Percentiles rank a stretch among this genome's conserved stretches.
Evolutionary conservation across 192 early-diverging fungal species (phyloP).

Genomic region (Gonapodya sp.): DNA sequence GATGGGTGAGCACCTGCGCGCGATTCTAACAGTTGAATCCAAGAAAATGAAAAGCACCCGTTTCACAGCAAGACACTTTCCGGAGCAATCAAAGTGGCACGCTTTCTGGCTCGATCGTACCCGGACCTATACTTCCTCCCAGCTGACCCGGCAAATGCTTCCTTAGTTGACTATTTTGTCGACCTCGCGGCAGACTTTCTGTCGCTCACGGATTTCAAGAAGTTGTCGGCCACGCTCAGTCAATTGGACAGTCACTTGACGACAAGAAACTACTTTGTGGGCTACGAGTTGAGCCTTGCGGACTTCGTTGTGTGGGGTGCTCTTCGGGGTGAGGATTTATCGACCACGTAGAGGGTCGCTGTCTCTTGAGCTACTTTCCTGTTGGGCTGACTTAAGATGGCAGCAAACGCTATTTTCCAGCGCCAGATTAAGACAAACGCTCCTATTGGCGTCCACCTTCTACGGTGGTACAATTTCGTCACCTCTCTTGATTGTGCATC

Average conservation of each 20-base stretch:
- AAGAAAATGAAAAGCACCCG: background rate
- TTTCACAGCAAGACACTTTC: background rate
- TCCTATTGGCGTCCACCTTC: conserved; percentile 58
- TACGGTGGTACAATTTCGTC: conserved; percentile 74
- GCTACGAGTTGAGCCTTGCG: conserved; percentile 63
- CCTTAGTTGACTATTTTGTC: background rate
- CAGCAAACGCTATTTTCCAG: conserved; percentile 67
- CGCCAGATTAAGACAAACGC: conserved; percentile 67
- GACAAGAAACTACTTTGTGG: conserved; percentile 70
- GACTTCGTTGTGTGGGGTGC: conserved; percentile 86
- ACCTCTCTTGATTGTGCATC: conserved; percentile 42
- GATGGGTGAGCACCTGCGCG: background rate
- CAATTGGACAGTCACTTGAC: conserved; percentile 73
- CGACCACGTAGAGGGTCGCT: background rate
- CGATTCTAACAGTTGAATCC: background rate
- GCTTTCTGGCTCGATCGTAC: background rate
- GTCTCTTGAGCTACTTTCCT: too few relatives aligned
- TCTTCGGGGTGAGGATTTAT: conserved; percentile 42
- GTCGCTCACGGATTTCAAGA: conserved; percentile 43
- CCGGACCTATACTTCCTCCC: background rate
- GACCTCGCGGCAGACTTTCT: conserved; percentile 14
- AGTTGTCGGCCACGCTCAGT: conserved; percentile 53
- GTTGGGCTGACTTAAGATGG: background rate
- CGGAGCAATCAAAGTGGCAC: background rate
- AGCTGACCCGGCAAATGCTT: background rate